These are phyloP conservation scores for Solanum virginianum DNA, from an alignment of 257 asterid genomes.

Conservation along the genomic window DNA sequence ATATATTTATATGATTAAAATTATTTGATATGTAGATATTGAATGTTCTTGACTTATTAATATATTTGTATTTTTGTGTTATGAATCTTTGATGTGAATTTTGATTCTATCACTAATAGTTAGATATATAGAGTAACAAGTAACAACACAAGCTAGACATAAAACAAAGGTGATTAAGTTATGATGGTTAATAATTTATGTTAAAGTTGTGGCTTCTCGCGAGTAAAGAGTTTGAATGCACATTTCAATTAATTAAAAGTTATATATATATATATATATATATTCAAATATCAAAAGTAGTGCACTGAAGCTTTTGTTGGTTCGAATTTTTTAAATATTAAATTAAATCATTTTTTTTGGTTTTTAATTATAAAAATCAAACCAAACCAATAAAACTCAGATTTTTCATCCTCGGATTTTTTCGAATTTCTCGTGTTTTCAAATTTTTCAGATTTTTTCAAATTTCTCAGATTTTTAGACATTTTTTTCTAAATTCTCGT, in stretches of 20 bases:
- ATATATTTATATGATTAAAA: too few species aligned
- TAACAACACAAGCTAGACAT: not conserved
- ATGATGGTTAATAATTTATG: not conserved
- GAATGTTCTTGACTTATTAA: not conserved
- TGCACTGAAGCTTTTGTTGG: not conserved
- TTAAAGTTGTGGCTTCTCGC: not conserved
- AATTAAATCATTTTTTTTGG: too few species aligned
- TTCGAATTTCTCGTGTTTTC: too few species aligned
- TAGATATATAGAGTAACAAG: not conserved
- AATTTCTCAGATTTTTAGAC: too few species aligned
- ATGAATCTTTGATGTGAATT: not conserved
- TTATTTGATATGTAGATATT: too few species aligned
- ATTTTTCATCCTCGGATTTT: too few species aligned
- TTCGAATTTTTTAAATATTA: too few species aligned
- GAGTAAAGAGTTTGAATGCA: not conserved
- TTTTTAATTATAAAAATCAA: too few species aligned
- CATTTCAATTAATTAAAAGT: not conserved
- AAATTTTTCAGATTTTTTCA: too few species aligned
- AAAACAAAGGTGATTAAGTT: accelerated
- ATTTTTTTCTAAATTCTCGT: too few species aligned
- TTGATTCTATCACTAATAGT: not conserved
- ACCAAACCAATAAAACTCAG: too few species aligned
- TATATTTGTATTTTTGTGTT: not conserved
- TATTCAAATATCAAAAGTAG: not conserved
- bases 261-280: not conserved